A percentile compares a stretch with the other conserved stretches of the same genome.
Evolutionary conservation across 176 grass and related monocot genomes (phyloP).

Genomic region (Aegilops bicornis): DNA sequence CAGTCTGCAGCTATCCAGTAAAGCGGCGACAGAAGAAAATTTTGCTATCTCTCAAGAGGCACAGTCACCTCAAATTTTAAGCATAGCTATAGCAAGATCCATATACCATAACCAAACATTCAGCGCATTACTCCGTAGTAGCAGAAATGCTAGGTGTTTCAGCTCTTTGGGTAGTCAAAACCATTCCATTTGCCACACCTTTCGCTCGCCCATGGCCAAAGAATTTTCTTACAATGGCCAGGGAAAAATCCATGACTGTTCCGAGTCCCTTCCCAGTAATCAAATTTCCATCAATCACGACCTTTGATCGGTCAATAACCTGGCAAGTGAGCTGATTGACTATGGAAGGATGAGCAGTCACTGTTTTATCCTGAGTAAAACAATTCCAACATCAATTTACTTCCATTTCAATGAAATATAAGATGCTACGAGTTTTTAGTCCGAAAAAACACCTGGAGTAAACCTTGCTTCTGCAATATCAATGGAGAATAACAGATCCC

Average conservation of each 20-base stretch:
- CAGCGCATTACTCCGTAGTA: neutral
- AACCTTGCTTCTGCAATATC: constrained; percentile 76
- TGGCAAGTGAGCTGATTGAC: constrained; percentile 43
- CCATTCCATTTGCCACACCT: constrained; percentile 81
- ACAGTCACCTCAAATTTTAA: neutral
- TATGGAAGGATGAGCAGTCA: constrained; percentile 57
- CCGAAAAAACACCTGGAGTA: constrained; percentile 67
- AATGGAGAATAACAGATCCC: constrained; percentile 60
- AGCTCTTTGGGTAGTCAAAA: constrained; percentile 69
- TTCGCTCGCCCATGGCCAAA: constrained; percentile 74
- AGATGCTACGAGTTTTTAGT: constrained; percentile 12
- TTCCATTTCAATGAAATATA: constrained; percentile 19
- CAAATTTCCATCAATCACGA: constrained; percentile 82
- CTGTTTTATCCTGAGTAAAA: constrained; percentile 54
- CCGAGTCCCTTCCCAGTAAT: constrained; percentile 79
- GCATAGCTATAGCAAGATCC: constrained; percentile 17
- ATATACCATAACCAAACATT: neutral
- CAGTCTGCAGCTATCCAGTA: constrained; percentile 27
- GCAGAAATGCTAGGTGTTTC: constrained; percentile 17
- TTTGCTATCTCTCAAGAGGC: constrained; percentile 14
- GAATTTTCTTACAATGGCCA: constrained; percentile 70
- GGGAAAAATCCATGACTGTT: constrained; percentile 63
- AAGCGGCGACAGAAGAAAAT: neutral
- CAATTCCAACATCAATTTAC: constrained; percentile 29
- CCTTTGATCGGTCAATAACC: constrained; percentile 52